phyloP scores from a whole-genome alignment of 2,329 filamentous ascomycete genomes.

The Lasiodiplodia citricola region DNA sequence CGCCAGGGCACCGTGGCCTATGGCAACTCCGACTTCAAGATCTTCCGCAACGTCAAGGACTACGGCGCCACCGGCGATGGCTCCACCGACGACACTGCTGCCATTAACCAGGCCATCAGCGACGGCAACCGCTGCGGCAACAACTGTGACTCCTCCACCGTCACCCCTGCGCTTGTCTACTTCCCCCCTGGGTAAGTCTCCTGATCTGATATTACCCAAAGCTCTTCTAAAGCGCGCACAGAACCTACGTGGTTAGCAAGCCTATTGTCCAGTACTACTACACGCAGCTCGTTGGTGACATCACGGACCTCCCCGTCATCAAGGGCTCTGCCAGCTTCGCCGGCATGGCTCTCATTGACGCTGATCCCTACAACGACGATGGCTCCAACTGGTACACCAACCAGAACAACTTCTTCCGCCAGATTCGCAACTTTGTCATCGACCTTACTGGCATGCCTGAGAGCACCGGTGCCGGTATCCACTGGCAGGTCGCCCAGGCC shows the following conservation, averaged over 20 bases:
- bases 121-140: slow-evolving; percentile 79
- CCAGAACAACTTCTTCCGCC: slow-evolving; percentile 62
- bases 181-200: slow-evolving; percentile 72
- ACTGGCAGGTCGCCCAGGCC: slow-evolving; percentile 72
- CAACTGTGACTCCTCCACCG: slow-evolving; percentile 82
- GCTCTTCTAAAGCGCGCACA: neutral
- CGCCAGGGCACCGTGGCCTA: slow-evolving; percentile 74
- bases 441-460: slow-evolving; percentile 50
- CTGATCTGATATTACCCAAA: neutral
- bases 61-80: slow-evolving; percentile 61
- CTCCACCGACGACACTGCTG: slow-evolving; percentile 79
- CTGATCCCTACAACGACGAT: slow-evolving; percentile 78
- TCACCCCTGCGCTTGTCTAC: slow-evolving; percentile 85
- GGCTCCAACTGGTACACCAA: slow-evolving; percentile 58
- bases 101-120: slow-evolving; percentile 84
- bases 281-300: slow-evolving; percentile 89
- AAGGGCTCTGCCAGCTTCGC: slow-evolving; percentile 68
- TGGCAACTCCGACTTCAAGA: slow-evolving; percentile 64
- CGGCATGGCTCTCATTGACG: slow-evolving; percentile 88
- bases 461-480: slow-evolving; percentile 56
- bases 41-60: slow-evolving; percentile 57
- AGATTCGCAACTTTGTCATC: slow-evolving; percentile 60
- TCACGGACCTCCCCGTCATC: slow-evolving; percentile 71
- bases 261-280: slow-evolving; percentile 90
- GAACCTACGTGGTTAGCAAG: slow-evolving; percentile 77